These are phyloP conservation scores for Acacia pycnantha DNA, from an alignment of 331 rosid species.

Conservation along the genomic window DNA sequence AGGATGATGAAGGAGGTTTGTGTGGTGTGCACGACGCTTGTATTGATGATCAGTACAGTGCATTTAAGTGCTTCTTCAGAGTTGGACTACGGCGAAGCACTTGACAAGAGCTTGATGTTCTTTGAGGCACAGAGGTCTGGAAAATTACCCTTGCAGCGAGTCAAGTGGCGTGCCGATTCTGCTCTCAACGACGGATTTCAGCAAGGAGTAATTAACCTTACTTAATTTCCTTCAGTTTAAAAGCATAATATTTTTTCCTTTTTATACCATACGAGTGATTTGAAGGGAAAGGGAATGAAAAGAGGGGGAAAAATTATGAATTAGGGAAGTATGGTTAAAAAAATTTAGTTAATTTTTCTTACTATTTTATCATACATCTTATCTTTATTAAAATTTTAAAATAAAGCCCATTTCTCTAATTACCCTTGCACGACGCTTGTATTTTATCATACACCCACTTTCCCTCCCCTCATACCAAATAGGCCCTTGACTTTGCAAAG, in stretches of 20 bases:
- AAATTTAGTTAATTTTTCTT: too few relatives aligned
- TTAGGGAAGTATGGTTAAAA: fast-evolving
- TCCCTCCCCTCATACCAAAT: too few relatives aligned
- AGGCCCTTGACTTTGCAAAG: too few relatives aligned
- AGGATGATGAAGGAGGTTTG: neutral
- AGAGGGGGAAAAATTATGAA: too few relatives aligned
- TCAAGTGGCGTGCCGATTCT: constrained; percentile 61
- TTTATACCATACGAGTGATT: too few relatives aligned
- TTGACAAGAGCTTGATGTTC: constrained; percentile 56
- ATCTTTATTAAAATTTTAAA: too few relatives aligned
- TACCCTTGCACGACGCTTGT: too few relatives aligned
- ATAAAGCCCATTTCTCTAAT: too few relatives aligned
- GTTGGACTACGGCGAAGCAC: constrained; percentile 36
- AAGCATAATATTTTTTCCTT: too few relatives aligned
- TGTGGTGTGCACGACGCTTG: neutral
- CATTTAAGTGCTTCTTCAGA: neutral
- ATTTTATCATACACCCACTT: too few relatives aligned
- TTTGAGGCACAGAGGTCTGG: constrained; percentile 70
- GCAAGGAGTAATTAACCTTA: constrained; percentile 44
- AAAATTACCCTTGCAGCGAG: constrained; percentile 39
- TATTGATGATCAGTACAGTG: neutral
- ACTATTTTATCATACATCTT: too few relatives aligned
- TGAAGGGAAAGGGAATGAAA: too few relatives aligned
- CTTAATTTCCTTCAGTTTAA: neutral
- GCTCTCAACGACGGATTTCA: constrained; percentile 57